phyloP scores from a whole-genome alignment of 768 basidiomycete species.

The Mycena pura region DNA sequence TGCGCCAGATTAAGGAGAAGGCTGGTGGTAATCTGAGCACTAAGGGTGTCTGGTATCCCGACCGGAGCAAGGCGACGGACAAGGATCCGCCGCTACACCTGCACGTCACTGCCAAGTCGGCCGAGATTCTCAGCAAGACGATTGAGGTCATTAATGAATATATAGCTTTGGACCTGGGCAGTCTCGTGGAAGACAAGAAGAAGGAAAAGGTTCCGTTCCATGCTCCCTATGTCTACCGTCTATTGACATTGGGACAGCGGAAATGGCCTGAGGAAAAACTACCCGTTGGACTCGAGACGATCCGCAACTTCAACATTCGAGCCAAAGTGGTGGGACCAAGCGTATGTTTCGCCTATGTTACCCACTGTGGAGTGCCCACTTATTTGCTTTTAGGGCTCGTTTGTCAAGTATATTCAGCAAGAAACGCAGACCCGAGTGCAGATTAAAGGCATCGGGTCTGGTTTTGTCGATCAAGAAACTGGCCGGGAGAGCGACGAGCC shows the following conservation, averaged over 20 bases:
- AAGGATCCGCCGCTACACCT: slow-evolving; percentile 94
- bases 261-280: slow-evolving; percentile 99
- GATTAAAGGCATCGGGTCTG: slow-evolving; percentile 94
- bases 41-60: slow-evolving; percentile 96
- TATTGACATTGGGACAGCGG: slow-evolving; percentile 51
- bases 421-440: slow-evolving; percentile 97
- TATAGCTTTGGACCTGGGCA: slow-evolving; percentile 76
- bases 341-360: slow-evolving; percentile 49
- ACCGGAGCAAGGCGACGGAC: slow-evolving; percentile 87
- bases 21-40: slow-evolving; percentile 94
- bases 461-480: slow-evolving; percentile 91
- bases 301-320: slow-evolving; percentile 96
- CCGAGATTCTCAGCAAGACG: slow-evolving; percentile 70
- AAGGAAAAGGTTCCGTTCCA: slow-evolving; percentile 65
- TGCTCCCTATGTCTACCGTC: not conserved
- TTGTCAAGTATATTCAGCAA: slow-evolving; percentile 97
- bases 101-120: slow-evolving; percentile 82
- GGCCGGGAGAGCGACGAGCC: slow-evolving; percentile 82
- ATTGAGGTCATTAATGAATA: slow-evolving; percentile 78
- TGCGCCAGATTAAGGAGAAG: slow-evolving; percentile 80
- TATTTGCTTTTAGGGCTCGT: slow-evolving; percentile 70
- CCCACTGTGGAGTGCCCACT: not conserved
- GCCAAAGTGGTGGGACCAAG: slow-evolving; percentile 97
- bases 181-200: slow-evolving; percentile 81
- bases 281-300: slow-evolving; percentile 84